phyloP scores from a whole-genome alignment of 129 eudicot species.

The Ambrosia artemisiifolia region DNA sequence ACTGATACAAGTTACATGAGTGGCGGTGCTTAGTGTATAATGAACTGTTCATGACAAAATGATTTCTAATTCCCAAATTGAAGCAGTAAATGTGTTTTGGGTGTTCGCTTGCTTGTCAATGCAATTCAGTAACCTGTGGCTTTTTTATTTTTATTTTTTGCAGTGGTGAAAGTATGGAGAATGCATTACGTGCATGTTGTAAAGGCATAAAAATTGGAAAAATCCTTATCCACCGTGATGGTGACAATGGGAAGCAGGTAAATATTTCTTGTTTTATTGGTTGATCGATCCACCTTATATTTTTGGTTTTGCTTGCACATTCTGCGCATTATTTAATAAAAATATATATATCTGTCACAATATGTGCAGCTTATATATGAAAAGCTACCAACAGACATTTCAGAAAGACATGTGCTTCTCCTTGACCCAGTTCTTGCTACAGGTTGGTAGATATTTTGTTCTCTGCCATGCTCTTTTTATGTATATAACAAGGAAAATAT shows the following conservation, averaged over 20 bases:
- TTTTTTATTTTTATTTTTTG: neutral
- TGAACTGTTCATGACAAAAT: too few species aligned
- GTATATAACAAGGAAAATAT: slow-evolving; percentile 4
- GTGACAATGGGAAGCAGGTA: slow-evolving; percentile 96
- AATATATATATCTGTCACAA: neutral
- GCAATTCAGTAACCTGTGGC: slow-evolving; percentile 9
- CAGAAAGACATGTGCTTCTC: slow-evolving; percentile 94
- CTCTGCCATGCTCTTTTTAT: neutral
- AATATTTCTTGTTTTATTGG: too few species aligned
- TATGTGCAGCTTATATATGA: slow-evolving; percentile 83
- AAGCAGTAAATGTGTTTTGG: slow-evolving; percentile 3
- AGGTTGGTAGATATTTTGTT: slow-evolving; percentile 41
- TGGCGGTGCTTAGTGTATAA: too few species aligned
- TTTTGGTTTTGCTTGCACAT: neutral
- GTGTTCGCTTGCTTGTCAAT: slow-evolving; percentile 20
- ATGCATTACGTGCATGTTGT: slow-evolving; percentile 97
- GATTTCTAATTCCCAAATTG: too few species aligned
- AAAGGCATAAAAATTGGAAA: slow-evolving; percentile 98
- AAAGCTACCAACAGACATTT: slow-evolving; percentile 89
- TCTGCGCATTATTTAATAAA: neutral
- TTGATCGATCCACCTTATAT: too few species aligned
- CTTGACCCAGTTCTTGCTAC: slow-evolving; percentile 99
- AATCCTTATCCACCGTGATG: slow-evolving; percentile 92
- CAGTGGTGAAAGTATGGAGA: slow-evolving; percentile 99
- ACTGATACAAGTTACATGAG: neutral